Evolutionary conservation across 306 rosid genomes (phyloP), one percentile per base, ranked within the genome.

Genomic region (Pyrus pyrifolia): DNA sequence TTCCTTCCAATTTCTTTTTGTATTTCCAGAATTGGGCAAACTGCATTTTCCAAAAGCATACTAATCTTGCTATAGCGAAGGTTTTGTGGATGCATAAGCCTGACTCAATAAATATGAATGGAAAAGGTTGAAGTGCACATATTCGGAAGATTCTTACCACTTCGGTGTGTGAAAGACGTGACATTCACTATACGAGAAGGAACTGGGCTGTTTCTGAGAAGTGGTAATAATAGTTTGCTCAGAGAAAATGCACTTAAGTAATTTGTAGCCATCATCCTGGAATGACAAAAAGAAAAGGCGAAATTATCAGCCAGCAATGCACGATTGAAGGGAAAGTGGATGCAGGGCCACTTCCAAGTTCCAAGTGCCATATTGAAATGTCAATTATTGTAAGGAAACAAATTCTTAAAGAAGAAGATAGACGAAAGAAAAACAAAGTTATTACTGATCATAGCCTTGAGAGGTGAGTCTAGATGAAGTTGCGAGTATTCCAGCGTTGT

Each of bases 401-500:
- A 63, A 17, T 30, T 63, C 12, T 30, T 11, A 13, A 11, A 72
- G 29, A 49, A 13, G 15, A 55, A 57, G 45, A 14, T 31, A 53
- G 44, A 51, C 10, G 22, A 85, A 78, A 53, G 22, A 73, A 23
- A 70, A 67, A 83, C 15, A 23, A 76, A 42, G 70, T 68, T 49
- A 79, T 91, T 85, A 94, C 98, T 86, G 89, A 74, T 94, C 98
- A 29, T 81, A 87, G 79, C 96, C 97, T 63, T 94, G 94, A 27
- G 84, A 70, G 33, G 96, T 92, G 84, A 81, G 72, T 87, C 93
- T 85, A 63, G 73, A 82, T 18, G 97, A 94, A 31, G 92, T 92
- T 61, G 97, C 98, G 65, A 94, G 84, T 80, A 91, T 87, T 78
- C 98, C 98, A 71, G 97, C 98, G 77, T 90, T 88, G 88, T 94